Conservation (phyloP, 2,329 filamentous ascomycete genomes). For the Cylindrodendrum hubeiense region DNA sequence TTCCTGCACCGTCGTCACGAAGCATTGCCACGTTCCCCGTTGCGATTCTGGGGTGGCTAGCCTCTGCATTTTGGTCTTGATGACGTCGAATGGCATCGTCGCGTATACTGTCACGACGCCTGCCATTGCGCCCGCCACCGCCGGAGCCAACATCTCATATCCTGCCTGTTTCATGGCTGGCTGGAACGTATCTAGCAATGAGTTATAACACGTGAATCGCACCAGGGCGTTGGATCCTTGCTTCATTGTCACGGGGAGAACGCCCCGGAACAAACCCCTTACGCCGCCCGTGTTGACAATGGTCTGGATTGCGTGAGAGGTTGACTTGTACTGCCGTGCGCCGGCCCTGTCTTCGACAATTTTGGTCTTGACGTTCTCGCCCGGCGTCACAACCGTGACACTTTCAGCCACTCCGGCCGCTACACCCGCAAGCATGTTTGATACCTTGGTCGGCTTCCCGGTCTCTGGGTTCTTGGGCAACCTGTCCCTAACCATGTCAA, state of each 20-base stretch:
- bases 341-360: slow-evolving; percentile 41
- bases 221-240: slow-evolving; percentile 19
- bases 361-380: slow-evolving; percentile 44
- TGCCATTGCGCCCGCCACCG: slow-evolving; percentile 6
- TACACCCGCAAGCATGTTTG: slow-evolving; percentile 39
- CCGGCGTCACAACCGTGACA: slow-evolving; percentile 42
- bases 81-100: neutral
- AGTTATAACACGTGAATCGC: slow-evolving; percentile 19
- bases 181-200: slow-evolving; percentile 4
- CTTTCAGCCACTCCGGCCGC: slow-evolving; percentile 39
- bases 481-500: neutral
- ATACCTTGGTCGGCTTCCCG: slow-evolving; percentile 15
- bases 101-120: neutral
- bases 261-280: neutral
- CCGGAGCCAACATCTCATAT: neutral
- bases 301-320: slow-evolving; percentile 2
- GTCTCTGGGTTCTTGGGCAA: neutral
- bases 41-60: neutral
- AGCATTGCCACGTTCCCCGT: neutral
- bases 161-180: neutral
- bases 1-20: neutral
- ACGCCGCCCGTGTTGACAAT: neutral
- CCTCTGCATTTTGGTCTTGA: slow-evolving; percentile 8
- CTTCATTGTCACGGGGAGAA: slow-evolving; percentile 17
- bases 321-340: slow-evolving; percentile 11